Evolutionary conservation across 352 stramenopile species (phyloP).

Genomic region (Globisporangium polare): DNA sequence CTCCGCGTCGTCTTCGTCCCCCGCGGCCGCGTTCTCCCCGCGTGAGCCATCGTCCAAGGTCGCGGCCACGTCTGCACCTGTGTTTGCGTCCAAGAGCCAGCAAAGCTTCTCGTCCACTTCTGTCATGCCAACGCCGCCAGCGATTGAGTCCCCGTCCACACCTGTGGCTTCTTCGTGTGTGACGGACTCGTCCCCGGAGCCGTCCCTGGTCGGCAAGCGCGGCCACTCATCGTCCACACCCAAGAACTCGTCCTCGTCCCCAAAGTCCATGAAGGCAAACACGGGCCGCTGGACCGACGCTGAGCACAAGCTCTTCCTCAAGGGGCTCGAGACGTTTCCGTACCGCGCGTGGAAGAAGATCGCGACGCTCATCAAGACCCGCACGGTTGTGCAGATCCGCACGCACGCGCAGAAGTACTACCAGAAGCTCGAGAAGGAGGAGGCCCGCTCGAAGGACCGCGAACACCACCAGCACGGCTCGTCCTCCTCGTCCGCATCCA

Average conservation of each 20-base stretch:
- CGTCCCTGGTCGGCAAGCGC: slow-evolving; percentile 15
- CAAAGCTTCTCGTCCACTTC: slow-evolving; percentile 1
- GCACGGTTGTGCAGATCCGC: slow-evolving; percentile 89
- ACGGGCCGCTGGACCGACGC: slow-evolving; percentile 83
- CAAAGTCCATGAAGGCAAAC: slow-evolving; percentile 50
- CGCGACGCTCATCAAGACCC: slow-evolving; percentile 90
- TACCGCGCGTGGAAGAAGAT: slow-evolving; percentile 93
- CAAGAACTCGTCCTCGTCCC: slow-evolving; percentile 8
- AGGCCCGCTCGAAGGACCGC: slow-evolving; percentile 68
- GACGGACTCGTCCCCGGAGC: slow-evolving; percentile 13
- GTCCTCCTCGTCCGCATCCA: background rate
- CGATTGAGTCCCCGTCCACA: slow-evolving; percentile 12
- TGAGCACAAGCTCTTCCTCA: slow-evolving; percentile 87
- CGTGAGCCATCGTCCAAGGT: slow-evolving; percentile 53
- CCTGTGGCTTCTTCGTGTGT: background rate
- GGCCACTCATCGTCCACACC: background rate
- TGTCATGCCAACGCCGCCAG: slow-evolving; percentile 6
- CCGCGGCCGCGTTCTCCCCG: slow-evolving; percentile 38
- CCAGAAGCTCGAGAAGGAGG: slow-evolving; percentile 87
- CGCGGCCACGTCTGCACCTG: slow-evolving; percentile 5
- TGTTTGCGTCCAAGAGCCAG: slow-evolving; percentile 10
- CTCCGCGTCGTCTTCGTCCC: background rate
- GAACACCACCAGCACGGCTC: slow-evolving; percentile 30
- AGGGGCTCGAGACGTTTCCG: slow-evolving; percentile 81
- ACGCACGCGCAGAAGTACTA: slow-evolving; percentile 90